Conservation (phyloP, 2,329 filamentous ascomycete species). For the Lasiodiplodia hormozganensis region DNA sequence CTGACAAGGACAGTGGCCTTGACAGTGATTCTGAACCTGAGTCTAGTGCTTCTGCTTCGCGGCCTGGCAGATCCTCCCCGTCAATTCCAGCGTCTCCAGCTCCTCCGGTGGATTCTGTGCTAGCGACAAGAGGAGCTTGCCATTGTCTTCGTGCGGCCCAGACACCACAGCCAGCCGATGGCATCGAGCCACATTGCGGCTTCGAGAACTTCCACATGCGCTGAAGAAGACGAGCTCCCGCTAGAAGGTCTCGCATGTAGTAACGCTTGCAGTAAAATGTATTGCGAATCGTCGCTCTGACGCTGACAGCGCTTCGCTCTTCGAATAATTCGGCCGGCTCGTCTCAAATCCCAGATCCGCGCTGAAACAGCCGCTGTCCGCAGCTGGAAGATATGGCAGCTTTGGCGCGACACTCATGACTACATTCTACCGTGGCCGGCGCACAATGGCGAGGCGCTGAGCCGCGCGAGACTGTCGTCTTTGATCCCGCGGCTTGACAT, state of each 20-base stretch:
- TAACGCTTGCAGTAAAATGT: background rate
- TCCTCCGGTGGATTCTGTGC: background rate
- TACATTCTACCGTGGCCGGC: background rate
- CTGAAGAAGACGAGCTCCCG: fast-evolving
- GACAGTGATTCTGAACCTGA: background rate
- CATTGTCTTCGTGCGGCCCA: background rate
- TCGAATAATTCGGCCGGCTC: background rate
- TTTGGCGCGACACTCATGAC: background rate
- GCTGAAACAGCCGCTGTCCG: background rate
- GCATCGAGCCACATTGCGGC: background rate
- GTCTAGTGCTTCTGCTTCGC: background rate
- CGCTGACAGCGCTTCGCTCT: background rate
- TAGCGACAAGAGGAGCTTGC: background rate
- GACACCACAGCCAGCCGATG: background rate
- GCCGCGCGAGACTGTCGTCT: background rate
- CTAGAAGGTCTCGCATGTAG: background rate
- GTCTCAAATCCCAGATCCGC: background rate
- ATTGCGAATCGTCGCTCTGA: background rate
- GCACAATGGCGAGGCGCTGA: background rate
- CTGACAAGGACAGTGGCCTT: background rate
- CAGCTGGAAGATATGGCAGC: too few species aligned
- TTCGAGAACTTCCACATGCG: background rate
- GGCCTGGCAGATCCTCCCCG: background rate
- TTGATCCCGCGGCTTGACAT: background rate
- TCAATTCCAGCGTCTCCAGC: background rate